Base-by-base conservation (phyloP, 106 monocot species). In the Narthecium ossifragum region DNA sequence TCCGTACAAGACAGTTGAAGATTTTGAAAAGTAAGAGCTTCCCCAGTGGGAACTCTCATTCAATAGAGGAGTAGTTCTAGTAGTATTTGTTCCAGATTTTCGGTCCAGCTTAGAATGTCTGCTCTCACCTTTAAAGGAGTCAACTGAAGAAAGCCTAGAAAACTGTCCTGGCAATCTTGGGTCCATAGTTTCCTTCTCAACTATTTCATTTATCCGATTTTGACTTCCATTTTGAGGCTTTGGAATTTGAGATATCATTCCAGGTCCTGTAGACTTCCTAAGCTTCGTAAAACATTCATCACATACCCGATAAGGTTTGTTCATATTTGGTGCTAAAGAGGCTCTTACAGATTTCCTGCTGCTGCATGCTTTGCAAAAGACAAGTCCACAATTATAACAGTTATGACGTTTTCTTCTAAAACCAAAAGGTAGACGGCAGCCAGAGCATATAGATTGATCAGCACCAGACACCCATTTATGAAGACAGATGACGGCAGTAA, bases 381-480 rank as follows among this genome's bases (percentile, higher is more conserved):
- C 81, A 8, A 81, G 54, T 3, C 71, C 81, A 72, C 81, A 81
- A 31, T 76, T 72, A 31, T 81, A 81, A 51, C 81, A 76, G n/a
- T 81, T 81, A 51, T 81, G 81, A 0, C 72, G 72, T 63, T 81
- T 81, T 69, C 81, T 81, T 53, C 67, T 67, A 37, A 81, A 76
- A 17, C 71, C 59, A 81, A 81, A 81, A 34, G 76, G 72, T 15
- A 60, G 60, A 68, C 47, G 72, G 38, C 81, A 76, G 33, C 75
- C 75, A 53, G 81, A 81, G 60, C 76, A 81, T 14, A 72, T 39
- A 17, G 81, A 63, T 11, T 81, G 81, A 60, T 81, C 81, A 27
- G 67, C 71, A 60, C 72, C 26, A 32, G 76, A 81, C 12, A 81
- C 68, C 81, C 81, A 73, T 55, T 81, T 81, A 47, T 73, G 81